Conservation (phyloP, 2,329 filamentous ascomycete genomes). For the Metarhizium anisopliae region DNA sequence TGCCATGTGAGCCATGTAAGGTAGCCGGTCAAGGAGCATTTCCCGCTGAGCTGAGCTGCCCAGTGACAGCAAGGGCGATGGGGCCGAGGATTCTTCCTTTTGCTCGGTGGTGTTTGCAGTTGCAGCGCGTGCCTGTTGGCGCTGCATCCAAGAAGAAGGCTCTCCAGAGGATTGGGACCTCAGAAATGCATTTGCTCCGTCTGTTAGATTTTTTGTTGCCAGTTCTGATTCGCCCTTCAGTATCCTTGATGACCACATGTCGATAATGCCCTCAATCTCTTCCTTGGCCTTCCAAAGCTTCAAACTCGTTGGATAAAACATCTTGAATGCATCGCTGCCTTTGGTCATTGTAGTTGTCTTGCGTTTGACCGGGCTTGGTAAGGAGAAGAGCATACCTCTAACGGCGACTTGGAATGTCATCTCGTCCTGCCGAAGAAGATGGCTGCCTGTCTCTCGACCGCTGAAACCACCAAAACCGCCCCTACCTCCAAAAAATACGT, state of each 20-base stretch:
- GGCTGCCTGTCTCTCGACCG: constrained; percentile 52
- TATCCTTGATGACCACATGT: constrained; percentile 56
- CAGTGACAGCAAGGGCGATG: constrained; percentile 42
- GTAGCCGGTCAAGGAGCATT: constrained; percentile 75
- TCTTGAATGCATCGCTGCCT: constrained; percentile 62
- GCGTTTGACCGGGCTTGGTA: constrained; percentile 81
- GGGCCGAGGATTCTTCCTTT: constrained; percentile 12
- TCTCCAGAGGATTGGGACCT: constrained; percentile 25
- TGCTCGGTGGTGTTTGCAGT: constrained; percentile 8
- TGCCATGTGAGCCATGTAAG: constrained; percentile 68
- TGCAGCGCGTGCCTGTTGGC: constrained; percentile 16
- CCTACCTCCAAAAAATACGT: constrained; percentile 55
- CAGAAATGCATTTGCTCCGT: constrained; percentile 40
- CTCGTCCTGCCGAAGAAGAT: constrained; percentile 82
- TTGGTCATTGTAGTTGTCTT: constrained; percentile 36
- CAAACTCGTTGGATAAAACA: constrained; percentile 84
- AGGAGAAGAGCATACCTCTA: constrained; percentile 72
- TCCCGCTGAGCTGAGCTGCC: constrained; percentile 61
- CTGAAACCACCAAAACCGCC: constrained; percentile 33
- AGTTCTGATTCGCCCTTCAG: constrained; percentile 42
- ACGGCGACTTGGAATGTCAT: constrained; percentile 89
- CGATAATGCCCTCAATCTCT: constrained; percentile 67
- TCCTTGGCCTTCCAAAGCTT: constrained; percentile 79
- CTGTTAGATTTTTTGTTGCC: constrained; percentile 29
- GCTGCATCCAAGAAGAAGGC: constrained; percentile 26